These are phyloP conservation scores for Coemansia sp. DNA, from an alignment of 192 early-diverging fungal genomes.

Conservation along the genomic window DNA sequence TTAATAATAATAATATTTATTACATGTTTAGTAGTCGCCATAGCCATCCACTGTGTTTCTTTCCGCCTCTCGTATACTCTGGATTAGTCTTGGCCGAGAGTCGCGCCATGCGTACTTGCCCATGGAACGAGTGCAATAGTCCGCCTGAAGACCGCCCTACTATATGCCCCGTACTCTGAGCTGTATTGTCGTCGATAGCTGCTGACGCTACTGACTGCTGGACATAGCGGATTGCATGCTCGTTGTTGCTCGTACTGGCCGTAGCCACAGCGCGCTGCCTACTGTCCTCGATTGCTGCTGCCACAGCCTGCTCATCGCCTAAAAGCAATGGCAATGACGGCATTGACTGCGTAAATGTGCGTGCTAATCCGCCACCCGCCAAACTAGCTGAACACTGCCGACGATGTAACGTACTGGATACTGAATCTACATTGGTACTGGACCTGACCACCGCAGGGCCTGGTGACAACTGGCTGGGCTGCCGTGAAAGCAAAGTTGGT, in stretches of 20 bases:
- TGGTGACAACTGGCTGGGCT: neutral
- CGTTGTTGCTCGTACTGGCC: conserved; percentile 12
- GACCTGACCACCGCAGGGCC: neutral
- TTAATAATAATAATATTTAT: neutral
- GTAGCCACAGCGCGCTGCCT: conserved; percentile 6
- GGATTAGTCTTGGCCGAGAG: conserved; percentile 23
- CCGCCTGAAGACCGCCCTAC: neutral
- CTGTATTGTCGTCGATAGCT: neutral
- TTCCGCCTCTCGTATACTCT: conserved; percentile 9
- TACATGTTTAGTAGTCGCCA: conserved; percentile 22
- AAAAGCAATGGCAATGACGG: conserved; percentile 8
- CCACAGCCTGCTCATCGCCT: conserved; percentile 14
- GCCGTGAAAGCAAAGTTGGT: neutral
- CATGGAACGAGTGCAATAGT: conserved; percentile 13
- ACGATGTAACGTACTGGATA: neutral
- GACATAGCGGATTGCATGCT: conserved; percentile 4
- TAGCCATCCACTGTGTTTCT: conserved; percentile 16
- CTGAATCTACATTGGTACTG: neutral
- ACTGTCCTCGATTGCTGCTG: conserved; percentile 18
- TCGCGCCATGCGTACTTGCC: conserved; percentile 21
- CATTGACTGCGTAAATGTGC: conserved; percentile 33
- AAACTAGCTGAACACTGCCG: neutral
- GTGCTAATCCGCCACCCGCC: conserved; percentile 3
- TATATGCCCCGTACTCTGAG: neutral
- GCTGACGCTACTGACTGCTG: conserved; percentile 8